These are phyloP conservation scores for Trapa incisa DNA, from an alignment of 345 rosid species.

Conservation along the genomic window DNA sequence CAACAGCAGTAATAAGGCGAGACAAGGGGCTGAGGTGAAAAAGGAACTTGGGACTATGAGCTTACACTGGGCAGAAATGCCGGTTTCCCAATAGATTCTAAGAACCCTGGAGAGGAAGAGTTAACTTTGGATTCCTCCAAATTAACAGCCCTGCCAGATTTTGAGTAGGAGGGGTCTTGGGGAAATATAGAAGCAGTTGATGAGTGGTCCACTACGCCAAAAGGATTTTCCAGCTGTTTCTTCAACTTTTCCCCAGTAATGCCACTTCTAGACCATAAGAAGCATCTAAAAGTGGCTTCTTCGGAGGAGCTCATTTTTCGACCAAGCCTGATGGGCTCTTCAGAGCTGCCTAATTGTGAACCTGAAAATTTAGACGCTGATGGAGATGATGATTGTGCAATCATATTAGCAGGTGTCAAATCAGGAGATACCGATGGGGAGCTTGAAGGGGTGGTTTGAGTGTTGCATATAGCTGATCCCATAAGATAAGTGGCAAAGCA, in stretches of 20 bases:
- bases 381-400: constrained; percentile 14
- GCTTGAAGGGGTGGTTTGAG: constrained; percentile 16
- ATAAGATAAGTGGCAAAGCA: constrained; percentile 77
- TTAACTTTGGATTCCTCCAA: constrained; percentile 12
- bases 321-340: constrained; percentile 50
- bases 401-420: constrained; percentile 9
- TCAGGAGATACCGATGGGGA: constrained; percentile 12
- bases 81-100: constrained; percentile 34
- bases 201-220: constrained; percentile 30
- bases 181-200: constrained; percentile 20
- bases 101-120: constrained; percentile 15
- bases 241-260: constrained; percentile 46
- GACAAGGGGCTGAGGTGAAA: constrained; percentile 33
- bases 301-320: constrained; percentile 70
- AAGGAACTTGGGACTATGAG: constrained; percentile 27
- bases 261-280: constrained; percentile 29
- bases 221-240: constrained; percentile 42
- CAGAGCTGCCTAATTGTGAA: constrained; percentile 34
- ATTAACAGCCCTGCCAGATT: constrained; percentile 19
- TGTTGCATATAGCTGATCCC: constrained; percentile 39
- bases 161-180: constrained; percentile 18
- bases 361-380: constrained; percentile 32
- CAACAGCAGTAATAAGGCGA: constrained; percentile 95
- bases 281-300: constrained; percentile 42
- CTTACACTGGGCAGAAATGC: constrained; percentile 19